Evolutionary conservation across 139 green algal genomes (phyloP), one percentile per base, ranked within the genome.

Genomic region (Coelastrella sp.): DNA sequence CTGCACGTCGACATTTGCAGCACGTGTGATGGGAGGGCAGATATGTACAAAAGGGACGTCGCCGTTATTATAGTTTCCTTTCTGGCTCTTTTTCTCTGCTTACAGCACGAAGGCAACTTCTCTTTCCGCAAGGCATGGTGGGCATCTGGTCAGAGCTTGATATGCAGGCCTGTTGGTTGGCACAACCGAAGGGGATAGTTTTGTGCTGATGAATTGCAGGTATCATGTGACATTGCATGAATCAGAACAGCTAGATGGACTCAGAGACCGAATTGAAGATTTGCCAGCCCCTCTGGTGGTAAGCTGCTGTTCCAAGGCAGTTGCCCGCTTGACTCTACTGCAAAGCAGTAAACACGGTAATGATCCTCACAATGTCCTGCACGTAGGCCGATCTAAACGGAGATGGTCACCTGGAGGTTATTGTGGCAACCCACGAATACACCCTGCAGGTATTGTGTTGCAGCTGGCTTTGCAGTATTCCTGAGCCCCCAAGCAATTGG

Each of bases 351-450:
- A n/a, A n/a, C n/a, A n/a, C n/a, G n/a, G n/a, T n/a, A n/a, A n/a
- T n/a, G n/a, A n/a, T n/a, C n/a, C n/a, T n/a, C n/a, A n/a, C n/a
- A n/a, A n/a, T n/a, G n/a, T n/a, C n/a, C n/a, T n/a, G 27, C 40
- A 32, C 69, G 32, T 85, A 96, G 93, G 92, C 90, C 67, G 97
- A 99, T 76, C 86, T 99, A 23, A 99, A 99, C 86, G 97, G 97
- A 0, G 97, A 99, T 85, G 97, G 97, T 9, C 86, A 88, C 30
- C 57, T 93, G 8, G 97, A 99, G 81, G 79, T 99, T 0, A 73
- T 99, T 0, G 30, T 95, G 0, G 94, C 91, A 2, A 96, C 94
- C 0, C 92, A 93, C 5, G 88, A 93, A 37, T 91, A 92, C 40
- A 89, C 88, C 50, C 76, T 99, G 1, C 91, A 96, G 90, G 91